phyloP scores from a whole-genome alignment of 2,329 filamentous ascomycete genomes.

The Microdochium nivale region DNA sequence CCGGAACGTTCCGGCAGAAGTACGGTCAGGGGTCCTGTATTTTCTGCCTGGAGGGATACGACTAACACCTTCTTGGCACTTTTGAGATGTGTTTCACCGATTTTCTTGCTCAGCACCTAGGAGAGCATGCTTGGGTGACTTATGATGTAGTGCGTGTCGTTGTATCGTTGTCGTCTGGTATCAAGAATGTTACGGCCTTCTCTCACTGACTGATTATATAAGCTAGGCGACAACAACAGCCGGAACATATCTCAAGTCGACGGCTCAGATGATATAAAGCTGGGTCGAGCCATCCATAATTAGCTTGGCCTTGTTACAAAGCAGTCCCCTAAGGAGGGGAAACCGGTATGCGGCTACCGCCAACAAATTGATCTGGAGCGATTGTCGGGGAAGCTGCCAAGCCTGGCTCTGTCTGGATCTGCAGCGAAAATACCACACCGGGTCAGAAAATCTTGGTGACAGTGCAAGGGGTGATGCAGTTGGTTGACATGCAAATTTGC shows the following conservation, averaged over 20 bases:
- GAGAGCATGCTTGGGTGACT: background rate
- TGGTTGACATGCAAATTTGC: background rate
- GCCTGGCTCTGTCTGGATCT: background rate
- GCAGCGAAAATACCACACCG: background rate
- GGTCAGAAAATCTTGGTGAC: background rate
- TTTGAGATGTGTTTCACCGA: background rate
- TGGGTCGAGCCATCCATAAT: too few relatives aligned
- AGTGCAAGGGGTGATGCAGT: background rate
- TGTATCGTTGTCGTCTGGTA: background rate
- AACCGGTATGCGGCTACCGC: background rate
- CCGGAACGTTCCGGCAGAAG: background rate
- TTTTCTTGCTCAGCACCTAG: background rate
- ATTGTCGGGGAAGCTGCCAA: background rate
- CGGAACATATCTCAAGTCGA: too few relatives aligned
- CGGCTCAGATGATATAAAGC: too few relatives aligned
- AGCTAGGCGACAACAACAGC: background rate
- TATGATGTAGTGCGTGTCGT: background rate
- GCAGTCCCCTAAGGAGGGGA: too few relatives aligned
- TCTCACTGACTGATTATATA: background rate
- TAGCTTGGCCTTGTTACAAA: too few relatives aligned
- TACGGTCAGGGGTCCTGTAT: background rate
- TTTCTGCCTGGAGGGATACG: background rate
- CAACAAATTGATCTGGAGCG: background rate
- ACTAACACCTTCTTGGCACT: background rate
- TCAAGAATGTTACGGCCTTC: background rate